Evolutionary conservation across 257 asterid species (phyloP), one percentile per base, ranked within the genome.

Genomic region (Solanum gandarillasii): DNA sequence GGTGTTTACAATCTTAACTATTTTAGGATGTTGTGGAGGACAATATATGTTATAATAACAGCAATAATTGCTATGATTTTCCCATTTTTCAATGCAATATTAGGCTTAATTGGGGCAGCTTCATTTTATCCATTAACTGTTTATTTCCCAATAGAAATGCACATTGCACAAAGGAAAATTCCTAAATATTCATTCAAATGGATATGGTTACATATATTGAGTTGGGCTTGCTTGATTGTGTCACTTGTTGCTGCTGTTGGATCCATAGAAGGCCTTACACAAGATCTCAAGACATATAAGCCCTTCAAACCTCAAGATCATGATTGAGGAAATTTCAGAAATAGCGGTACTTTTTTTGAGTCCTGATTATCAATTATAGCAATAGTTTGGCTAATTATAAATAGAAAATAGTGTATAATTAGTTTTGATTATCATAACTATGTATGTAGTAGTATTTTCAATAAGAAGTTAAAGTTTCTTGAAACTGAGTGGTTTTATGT

Each of bases 41-140:
- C 92, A 13, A 10, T 35, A 3, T 91, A 87, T 70, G 91, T 91
- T 65, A 39, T 88, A 25, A 9, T 87, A 25, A 88, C 92, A 4
- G 87, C 92, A 2, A 21, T 91, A 43, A 67, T 90, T 5, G 89
- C 93, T 21, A 88, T 88, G 89, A 76, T 90, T 12, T 13, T 90
- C 12, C 91, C 93, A 16, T 91, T 91, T 67, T 91, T 91, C 85
- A 91, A 91, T 71, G 90, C 87, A 12, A 73, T 91, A 0, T 73
- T 91, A 32, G 92, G 92, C 4, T 78, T 91, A 16, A 85, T 91
- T 18, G 93, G 93, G 27, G 93, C 93, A 23, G 65, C 84, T 29
- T 89, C 90, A 10, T 91, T 91, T 68, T 91, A 90, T 87, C 90
- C 93, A n/a, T 68, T 91, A 62, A 88, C 93, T 27, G 91, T 91